Base-by-base conservation (phyloP, 208 protist species). In the Naegleria lovaniensis region DNA sequence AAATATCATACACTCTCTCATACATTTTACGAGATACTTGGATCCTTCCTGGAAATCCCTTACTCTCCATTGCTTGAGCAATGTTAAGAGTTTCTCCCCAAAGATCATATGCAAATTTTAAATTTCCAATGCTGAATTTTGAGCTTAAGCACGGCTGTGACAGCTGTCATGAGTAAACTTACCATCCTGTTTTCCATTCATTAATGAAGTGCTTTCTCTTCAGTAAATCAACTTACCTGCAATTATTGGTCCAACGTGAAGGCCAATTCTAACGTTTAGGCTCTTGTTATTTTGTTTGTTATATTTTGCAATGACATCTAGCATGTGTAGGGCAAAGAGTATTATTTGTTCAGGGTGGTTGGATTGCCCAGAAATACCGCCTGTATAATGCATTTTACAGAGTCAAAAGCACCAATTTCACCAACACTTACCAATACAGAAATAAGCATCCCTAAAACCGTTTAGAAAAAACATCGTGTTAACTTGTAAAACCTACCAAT, bases 381-480 rank as follows among this genome's bases (percentile, higher is more conserved):
- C n/a, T n/a, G n/a, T n/a, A n/a, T n/a, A n/a, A n/a, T n/a, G n/a
- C n/a, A n/a, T n/a, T n/a, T n/a, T n/a, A n/a, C n/a, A n/a, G n/a
- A n/a, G n/a, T n/a, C n/a, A n/a, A n/a, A n/a, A n/a, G n/a, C n/a
- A n/a, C n/a, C n/a, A n/a, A n/a, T n/a, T n/a, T n/a, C n/a, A n/a
- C n/a, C n/a, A n/a, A n/a, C n/a, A n/a, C n/a, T n/a, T n/a, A n/a
- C n/a, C 90, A 7, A 90, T 84, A 75, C 38, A 85, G 0, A 91
- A 58, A 25, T 91, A 91, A 25, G 83, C 90, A 88, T 91, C 90
- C 36, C 90, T n/a, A n/a, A n/a, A n/a, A n/a, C n/a, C n/a, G n/a
- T n/a, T n/a, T n/a, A n/a, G n/a, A n/a, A n/a, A n/a, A n/a, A n/a
- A n/a, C n/a, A n/a, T n/a, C n/a, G n/a, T n/a, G n/a, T n/a, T n/a